Percentiles rank a stretch among this genome's conserved stretches.
Conservation (phyloP, 106 monocot genomes). For the Dendrobium officinale region DNA sequence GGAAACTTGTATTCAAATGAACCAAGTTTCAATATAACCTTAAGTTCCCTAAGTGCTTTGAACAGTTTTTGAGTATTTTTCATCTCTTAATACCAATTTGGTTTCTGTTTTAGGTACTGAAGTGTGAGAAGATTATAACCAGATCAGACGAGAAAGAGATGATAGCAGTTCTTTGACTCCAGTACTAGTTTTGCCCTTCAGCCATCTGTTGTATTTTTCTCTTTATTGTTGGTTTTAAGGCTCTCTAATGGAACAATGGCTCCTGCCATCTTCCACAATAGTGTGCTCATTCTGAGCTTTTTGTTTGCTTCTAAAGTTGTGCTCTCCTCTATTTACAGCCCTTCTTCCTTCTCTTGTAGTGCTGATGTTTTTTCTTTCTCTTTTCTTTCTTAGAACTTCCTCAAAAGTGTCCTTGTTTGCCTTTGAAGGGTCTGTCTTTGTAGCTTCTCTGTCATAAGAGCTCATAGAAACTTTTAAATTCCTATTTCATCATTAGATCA, state of each 20-base stretch:
- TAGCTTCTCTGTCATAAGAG: not conserved
- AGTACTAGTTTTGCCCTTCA: constrained; percentile 6
- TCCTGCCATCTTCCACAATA: not conserved
- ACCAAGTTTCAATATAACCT: not conserved
- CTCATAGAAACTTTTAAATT: not conserved
- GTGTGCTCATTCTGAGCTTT: not conserved
- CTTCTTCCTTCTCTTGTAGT: not conserved
- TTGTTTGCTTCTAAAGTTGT: constrained; percentile 5
- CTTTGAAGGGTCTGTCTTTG: not conserved
- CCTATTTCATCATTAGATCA: not conserved
- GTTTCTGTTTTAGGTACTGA: constrained; percentile 7
- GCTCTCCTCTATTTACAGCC: not conserved
- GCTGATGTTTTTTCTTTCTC: not conserved
- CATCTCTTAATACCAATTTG: not conserved
- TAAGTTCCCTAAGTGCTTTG: not conserved
- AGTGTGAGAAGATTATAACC: constrained; percentile 7
- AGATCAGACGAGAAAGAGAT: not conserved
- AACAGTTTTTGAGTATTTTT: not conserved
- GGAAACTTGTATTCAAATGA: not conserved
- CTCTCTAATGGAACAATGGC: not conserved
- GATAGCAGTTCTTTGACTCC: not conserved
- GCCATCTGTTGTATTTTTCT: not conserved
- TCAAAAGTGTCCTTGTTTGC: constrained; percentile 4
- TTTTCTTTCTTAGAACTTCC: not conserved
- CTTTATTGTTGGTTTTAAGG: not conserved